Percentiles rank a stretch among this genome's conserved stretches.
Evolutionary conservation across 2,329 filamentous ascomycete species (phyloP).

Genomic region (Tolypocladium ophioglossoides): DNA sequence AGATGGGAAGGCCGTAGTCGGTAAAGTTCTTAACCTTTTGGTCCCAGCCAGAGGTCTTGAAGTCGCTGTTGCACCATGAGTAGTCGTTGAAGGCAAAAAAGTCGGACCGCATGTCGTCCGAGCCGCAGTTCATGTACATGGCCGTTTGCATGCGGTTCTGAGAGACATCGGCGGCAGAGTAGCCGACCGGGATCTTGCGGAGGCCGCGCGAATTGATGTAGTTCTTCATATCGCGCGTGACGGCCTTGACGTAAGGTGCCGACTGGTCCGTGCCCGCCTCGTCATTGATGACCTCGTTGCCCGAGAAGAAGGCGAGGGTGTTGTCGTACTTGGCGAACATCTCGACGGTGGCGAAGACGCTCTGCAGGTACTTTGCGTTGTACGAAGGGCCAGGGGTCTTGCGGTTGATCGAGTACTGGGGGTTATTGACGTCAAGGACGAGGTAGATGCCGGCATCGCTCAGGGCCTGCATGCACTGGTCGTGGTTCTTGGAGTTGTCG

Average conservation of each 20-base stretch:
- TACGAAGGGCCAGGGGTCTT: slow-evolving; percentile 67
- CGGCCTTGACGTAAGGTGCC: slow-evolving; percentile 68
- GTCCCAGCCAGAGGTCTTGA: slow-evolving; percentile 67
- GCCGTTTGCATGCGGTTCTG: slow-evolving; percentile 81
- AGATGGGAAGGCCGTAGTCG: slow-evolving; percentile 79
- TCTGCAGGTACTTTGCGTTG: slow-evolving; percentile 75
- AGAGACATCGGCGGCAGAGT: slow-evolving; percentile 70
- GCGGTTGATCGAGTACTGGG: slow-evolving; percentile 80
- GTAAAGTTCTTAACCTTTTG: slow-evolving; percentile 81
- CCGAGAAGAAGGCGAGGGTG: slow-evolving; percentile 77
- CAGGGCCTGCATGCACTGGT: slow-evolving; percentile 73
- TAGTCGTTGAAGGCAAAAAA: slow-evolving; percentile 89
- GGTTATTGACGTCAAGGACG: slow-evolving; percentile 84
- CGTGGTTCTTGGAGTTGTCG: slow-evolving; percentile 75
- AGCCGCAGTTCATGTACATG: slow-evolving; percentile 86
- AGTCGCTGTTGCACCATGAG: slow-evolving; percentile 71
- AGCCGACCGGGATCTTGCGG: slow-evolving; percentile 62
- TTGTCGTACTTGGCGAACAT: slow-evolving; percentile 75
- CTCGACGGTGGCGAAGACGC: slow-evolving; percentile 81
- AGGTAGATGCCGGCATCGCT: slow-evolving; percentile 85
- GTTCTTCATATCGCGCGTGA: slow-evolving; percentile 65
- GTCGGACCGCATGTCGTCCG: slow-evolving; percentile 73
- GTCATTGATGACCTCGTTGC: slow-evolving; percentile 72
- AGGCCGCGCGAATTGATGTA: slow-evolving; percentile 54
- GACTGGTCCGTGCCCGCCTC: slow-evolving; percentile 48